These are phyloP conservation scores for Backusella sp. DNA, from an alignment of 192 early-diverging fungal genomes.

Conservation along the genomic window DNA sequence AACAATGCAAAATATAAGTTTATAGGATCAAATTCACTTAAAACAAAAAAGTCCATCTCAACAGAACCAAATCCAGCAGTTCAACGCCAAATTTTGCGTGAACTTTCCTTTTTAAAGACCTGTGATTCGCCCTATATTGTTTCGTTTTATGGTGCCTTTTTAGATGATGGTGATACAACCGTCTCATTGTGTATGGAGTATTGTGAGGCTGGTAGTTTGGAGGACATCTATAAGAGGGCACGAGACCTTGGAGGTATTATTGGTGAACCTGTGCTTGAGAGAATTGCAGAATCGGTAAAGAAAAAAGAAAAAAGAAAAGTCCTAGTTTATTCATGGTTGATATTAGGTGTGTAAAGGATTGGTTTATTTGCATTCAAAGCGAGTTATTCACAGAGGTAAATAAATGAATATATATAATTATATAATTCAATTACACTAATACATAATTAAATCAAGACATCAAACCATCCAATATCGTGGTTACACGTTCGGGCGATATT, in stretches of 20 bases:
- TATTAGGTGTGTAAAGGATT: slow-evolving; percentile 75
- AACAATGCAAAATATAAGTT: slow-evolving; percentile 28
- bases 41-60: slow-evolving; percentile 48
- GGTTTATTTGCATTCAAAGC: slow-evolving; percentile 83
- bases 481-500: slow-evolving; percentile 85
- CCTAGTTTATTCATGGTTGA: background rate
- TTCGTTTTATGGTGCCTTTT: slow-evolving; percentile 90
- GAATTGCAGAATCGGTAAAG: slow-evolving; percentile 78
- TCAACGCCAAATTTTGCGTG: slow-evolving; percentile 85
- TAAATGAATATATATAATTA: background rate
- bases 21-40: background rate
- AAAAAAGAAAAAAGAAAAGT: background rate
- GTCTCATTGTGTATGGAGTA: slow-evolving; percentile 98
- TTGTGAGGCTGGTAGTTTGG: slow-evolving; percentile 91
- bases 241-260: slow-evolving; percentile 70
- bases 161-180: slow-evolving; percentile 71
- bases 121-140: slow-evolving; percentile 95
- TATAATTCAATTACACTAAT: background rate
- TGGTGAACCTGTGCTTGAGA: slow-evolving; percentile 83
- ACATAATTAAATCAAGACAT: slow-evolving; percentile 56
- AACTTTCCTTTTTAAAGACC: slow-evolving; percentile 85
- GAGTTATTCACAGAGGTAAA: slow-evolving; percentile 92
- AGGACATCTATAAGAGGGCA: slow-evolving; percentile 82
- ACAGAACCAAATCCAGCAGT: slow-evolving; percentile 63
- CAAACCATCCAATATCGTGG: slow-evolving; percentile 97